Evolutionary conservation across 768 basidiomycete species (phyloP).

Genomic region (Podaxis rugospora): DNA sequence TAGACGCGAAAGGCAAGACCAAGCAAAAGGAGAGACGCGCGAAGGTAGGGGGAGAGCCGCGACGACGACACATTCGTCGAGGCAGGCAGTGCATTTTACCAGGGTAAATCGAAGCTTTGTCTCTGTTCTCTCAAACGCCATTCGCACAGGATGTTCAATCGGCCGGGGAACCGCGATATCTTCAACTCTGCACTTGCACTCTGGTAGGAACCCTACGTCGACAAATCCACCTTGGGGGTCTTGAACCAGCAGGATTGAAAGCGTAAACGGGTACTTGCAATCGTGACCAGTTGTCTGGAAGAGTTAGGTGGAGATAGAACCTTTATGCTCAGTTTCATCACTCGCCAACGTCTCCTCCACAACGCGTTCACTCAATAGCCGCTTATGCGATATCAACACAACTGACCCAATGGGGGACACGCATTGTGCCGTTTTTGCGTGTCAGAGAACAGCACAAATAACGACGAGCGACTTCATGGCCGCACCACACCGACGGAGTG

Average conservation of each 20-base stretch:
- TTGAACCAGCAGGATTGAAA: not conserved
- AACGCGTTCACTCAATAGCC: slow-evolving; percentile 18
- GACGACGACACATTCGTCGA: slow-evolving; percentile 18
- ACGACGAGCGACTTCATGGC: not conserved
- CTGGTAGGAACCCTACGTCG: not conserved
- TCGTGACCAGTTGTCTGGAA: slow-evolving; percentile 21
- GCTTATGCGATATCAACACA: slow-evolving; percentile 9
- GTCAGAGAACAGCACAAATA: not conserved
- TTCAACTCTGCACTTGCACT: not conserved
- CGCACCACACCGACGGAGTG: not conserved
- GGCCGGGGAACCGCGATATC: not conserved
- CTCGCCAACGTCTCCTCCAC: slow-evolving; percentile 18
- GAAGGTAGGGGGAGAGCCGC: slow-evolving; percentile 21
- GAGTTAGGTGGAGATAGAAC: slow-evolving; percentile 21
- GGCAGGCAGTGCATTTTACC: slow-evolving; percentile 24
- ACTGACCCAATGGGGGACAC: not conserved
- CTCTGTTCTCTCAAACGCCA: slow-evolving; percentile 27
- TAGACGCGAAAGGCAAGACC: slow-evolving; percentile 37
- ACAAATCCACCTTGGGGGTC: not conserved
- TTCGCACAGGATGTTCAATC: not conserved
- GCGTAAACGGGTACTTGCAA: slow-evolving; percentile 2
- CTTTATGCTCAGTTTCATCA: not conserved
- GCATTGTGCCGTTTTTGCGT: not conserved
- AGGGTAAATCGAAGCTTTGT: slow-evolving; percentile 32
- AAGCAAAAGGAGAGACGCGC: slow-evolving; percentile 26